Base-by-base conservation (phyloP, 1,284 basidiomycete species). In the Sanghuangporus baumii region DNA sequence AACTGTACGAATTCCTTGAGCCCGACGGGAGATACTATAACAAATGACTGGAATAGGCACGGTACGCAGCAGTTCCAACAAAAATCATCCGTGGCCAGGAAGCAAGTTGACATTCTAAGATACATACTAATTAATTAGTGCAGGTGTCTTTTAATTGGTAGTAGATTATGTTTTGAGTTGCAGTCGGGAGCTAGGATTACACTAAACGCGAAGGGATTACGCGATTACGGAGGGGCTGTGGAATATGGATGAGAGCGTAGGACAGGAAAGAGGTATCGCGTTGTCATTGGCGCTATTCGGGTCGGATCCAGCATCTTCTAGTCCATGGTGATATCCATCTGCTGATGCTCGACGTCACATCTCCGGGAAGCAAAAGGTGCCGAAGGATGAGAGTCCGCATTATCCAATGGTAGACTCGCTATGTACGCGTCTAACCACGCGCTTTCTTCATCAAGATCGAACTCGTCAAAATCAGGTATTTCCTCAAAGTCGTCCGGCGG, bases 401-500 rank as follows among this genome's bases (percentile, higher is more conserved):
- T 41, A 18, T 50, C 59, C 37, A 43, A 46, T 40, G 61, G 55
- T 7, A 62, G 48, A 34, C 37, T 58, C 26, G 61, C 61, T n/a
- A 62, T 57, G 20, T 58, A 62, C 47, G 38, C 61, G 37, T 62
- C 61, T 11, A 54, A 20, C 55, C 55, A 57, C 18, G 61, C 46
- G 40, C 50, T 57, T n/a, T 50, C 48, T n/a, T 54, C 59, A 16
- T 52, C 61, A 18, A 60, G 37, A 26, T 62, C 61, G 18, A 48
- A 50, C 47, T 62, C 61, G 36, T 62, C 61, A 31, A 62, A 56
- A 34, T 62, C 61, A 41, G 55, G 31, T 12, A 62, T 34, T 18
- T 62, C 61, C 16, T 58, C 61, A 9, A 60, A 18, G 34, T 64
- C 63, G 1, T 64, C 63, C 9, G 63, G 63, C 26, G 59, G 55